Conservation (phyloP, 306 rosid genomes). For the Cicer pinnatifidum region DNA sequence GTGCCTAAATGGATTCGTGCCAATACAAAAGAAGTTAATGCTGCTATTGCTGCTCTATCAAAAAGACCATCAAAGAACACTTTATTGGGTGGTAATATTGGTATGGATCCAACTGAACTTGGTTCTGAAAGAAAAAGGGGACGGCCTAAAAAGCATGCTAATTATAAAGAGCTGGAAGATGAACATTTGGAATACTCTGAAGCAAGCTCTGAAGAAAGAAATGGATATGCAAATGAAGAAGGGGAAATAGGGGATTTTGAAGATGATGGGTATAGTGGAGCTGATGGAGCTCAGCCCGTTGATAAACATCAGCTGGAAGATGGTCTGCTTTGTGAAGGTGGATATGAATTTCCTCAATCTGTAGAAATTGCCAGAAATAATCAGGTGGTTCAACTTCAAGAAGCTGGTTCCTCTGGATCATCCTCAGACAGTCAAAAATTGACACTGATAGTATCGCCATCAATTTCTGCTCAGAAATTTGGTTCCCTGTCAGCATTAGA, state of each 20-base stretch:
- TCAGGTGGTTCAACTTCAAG: constrained; percentile 67
- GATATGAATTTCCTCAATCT: constrained; percentile 70
- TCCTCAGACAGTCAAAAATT: constrained; percentile 75
- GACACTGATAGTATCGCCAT: constrained; percentile 68
- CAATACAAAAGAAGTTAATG: constrained; percentile 79
- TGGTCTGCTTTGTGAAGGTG: constrained; percentile 61
- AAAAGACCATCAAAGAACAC: constrained; percentile 73
- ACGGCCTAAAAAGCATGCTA: constrained; percentile 76
- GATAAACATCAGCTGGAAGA: constrained; percentile 75
- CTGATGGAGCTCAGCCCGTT: constrained; percentile 63
- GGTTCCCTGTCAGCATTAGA: constrained; percentile 94
- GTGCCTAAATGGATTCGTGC: constrained; percentile 96
- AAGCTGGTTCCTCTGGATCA: constrained; percentile 81
- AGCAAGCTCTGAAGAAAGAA: constrained; percentile 94
- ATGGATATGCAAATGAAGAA: constrained; percentile 80
- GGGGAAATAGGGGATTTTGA: constrained; percentile 87
- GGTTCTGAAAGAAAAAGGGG: constrained; percentile 95
- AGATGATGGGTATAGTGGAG: constrained; percentile 83
- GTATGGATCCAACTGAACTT: constrained; percentile 63
- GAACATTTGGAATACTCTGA: constrained; percentile 82
- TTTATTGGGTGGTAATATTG: constrained; percentile 61
- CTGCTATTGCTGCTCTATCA: constrained; percentile 75
- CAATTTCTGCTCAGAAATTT: constrained; percentile 90
- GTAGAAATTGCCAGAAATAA: constrained; percentile 62
- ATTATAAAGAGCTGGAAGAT: constrained; percentile 89